Evolutionary conservation across 768 basidiomycete genomes (phyloP), one percentile per base, ranked within the genome.

Genomic region (Auriculariales sp.): DNA sequence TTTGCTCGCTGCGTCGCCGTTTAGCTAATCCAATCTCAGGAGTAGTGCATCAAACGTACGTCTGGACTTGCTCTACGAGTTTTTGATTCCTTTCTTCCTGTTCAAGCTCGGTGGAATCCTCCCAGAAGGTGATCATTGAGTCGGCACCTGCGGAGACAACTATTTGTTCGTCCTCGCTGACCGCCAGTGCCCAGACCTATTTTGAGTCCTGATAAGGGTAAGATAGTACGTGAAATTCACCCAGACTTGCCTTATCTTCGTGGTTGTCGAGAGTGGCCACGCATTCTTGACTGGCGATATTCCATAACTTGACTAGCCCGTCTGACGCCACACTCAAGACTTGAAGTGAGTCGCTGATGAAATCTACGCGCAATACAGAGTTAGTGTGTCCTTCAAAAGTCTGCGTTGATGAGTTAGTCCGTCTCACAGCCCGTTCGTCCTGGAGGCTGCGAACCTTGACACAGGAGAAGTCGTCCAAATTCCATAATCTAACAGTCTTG

Each of bases 341-440:
- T 66, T 95, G 92, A 72, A 77, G 72, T 15, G 84, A 93, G 36
- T 68, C 61, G 57, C 84, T 85, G 36, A 97, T 60, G 63, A 95
- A 98, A 59, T 92, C 90, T 28, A 98, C 88, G 47, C 93, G 71
- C 48, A 99, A 66, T 28, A 99, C 91, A 11, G 95, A 95, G 64
- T 97, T 98, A 6, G 91, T 90, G 64, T 99, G 95, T 0, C 95
- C 95, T 66, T 99, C 95, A 58, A 98, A 92, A 19, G 95, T 98
- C 73, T 91, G 79, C 27, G 39, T n/a, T 5, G 19, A 22, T 19
- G 10, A 32, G 47, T 12, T 30, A 29, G 47, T 17, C 4, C 11
- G 4, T 33, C 30, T 27, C 7, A 45, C 11, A 28, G 29, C 46
- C 6, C 29, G 24, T 15, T 46, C 19, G n/a, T n/a, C n/a, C 22